phyloP scores from a whole-genome alignment of 164 flowering plant genomes.

The Cinnamomum micranthum region DNA sequence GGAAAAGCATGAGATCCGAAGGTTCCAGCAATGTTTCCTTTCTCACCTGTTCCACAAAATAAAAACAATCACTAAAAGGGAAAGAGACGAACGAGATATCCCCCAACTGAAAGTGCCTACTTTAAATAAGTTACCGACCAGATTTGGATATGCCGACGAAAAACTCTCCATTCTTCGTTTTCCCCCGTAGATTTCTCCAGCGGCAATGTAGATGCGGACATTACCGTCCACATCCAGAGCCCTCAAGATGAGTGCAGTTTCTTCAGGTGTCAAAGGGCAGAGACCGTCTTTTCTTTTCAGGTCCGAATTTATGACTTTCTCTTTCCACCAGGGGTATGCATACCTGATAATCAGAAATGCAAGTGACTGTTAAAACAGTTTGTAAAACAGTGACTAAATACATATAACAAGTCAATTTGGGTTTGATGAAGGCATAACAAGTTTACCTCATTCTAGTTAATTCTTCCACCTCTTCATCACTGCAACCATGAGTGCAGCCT shows the following conservation, averaged over 20 bases:
- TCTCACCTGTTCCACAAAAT: slow-evolving; percentile 52
- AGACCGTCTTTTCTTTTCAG: slow-evolving; percentile 77
- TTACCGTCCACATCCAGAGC: slow-evolving; percentile 64
- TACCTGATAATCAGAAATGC: slow-evolving; percentile 38
- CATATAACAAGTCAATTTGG: not conserved
- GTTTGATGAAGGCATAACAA: not conserved
- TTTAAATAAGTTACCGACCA: slow-evolving; percentile 46
- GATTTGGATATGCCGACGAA: slow-evolving; percentile 57
- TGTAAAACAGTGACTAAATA: not conserved
- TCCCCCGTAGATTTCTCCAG: slow-evolving; percentile 89
- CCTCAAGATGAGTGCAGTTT: slow-evolving; percentile 65
- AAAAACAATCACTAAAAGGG: not conserved
- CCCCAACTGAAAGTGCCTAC: not conserved
- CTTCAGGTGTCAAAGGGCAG: slow-evolving; percentile 91
- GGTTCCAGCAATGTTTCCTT: slow-evolving; percentile 82
- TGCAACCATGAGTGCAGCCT: slow-evolving; percentile 93
- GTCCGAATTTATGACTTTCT: slow-evolving; percentile 74
- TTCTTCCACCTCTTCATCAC: slow-evolving; percentile 68
- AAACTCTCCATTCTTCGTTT: slow-evolving; percentile 65
- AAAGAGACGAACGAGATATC: not conserved
- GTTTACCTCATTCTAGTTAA: slow-evolving; percentile 88
- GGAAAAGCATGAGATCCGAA: slow-evolving; percentile 74
- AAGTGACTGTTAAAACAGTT: not conserved
- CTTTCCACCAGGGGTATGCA: slow-evolving; percentile 98
- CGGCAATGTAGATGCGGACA: slow-evolving; percentile 71